Conservation (phyloP, 148 eudicot species). For the Pharnaceum exiguum region DNA sequence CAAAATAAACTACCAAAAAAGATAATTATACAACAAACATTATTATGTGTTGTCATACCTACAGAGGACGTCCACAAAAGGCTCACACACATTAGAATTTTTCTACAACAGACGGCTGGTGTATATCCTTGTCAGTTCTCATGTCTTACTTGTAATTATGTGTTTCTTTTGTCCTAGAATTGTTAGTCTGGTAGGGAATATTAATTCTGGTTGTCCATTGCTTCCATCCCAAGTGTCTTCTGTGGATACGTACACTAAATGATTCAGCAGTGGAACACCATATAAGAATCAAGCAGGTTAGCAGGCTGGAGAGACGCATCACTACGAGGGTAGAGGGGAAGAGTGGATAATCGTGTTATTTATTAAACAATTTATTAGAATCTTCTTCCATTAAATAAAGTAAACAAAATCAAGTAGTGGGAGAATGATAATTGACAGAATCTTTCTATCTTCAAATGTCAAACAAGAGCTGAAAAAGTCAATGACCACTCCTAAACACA, state of each 20-base stretch:
- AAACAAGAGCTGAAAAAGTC: conserved; percentile 8
- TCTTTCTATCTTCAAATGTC: conserved; percentile 1
- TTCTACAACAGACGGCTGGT: conserved; percentile 14
- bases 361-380: no score
- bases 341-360: conserved; percentile 2
- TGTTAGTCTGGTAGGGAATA: neutral
- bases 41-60: conserved; percentile 7
- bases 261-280: neutral
- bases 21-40: neutral
- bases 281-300: neutral
- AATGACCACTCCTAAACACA: neutral
- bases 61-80: conserved; percentile 8
- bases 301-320: conserved; percentile 1
- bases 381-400: neutral
- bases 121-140: conserved; percentile 1
- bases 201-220: neutral
- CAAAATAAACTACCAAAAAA: no score
- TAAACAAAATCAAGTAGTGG: conserved; percentile 4
- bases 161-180: neutral
- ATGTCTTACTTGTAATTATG: neutral
- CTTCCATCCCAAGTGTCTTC: conserved; percentile 3
- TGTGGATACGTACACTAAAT: neutral
- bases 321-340: neutral
- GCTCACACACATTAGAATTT: neutral
- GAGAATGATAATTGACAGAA: conserved; percentile 1